These are phyloP conservation scores for Colletotrichum lini DNA, from an alignment of 2,329 filamentous ascomycete genomes.

Conservation along the genomic window DNA sequence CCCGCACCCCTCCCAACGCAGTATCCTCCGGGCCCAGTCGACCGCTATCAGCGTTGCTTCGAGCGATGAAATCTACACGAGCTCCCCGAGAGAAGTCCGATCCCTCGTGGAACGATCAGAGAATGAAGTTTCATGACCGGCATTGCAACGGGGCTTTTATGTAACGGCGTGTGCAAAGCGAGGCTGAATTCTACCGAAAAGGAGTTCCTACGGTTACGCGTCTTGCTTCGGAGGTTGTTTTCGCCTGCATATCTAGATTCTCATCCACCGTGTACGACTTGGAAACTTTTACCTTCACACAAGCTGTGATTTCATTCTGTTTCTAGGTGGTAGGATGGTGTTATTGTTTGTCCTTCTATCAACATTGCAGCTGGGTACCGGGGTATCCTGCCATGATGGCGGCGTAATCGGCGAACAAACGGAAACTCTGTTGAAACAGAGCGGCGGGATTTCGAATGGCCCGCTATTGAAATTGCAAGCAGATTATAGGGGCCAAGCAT, in stretches of 20 bases:
- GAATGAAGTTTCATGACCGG: not conserved
- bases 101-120: not conserved
- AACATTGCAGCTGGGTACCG: not conserved
- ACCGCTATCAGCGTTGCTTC: not conserved
- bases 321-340: too few species aligned
- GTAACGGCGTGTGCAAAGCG: too few species aligned
- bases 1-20: not conserved
- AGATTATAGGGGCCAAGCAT: not conserved
- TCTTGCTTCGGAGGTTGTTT: too few species aligned
- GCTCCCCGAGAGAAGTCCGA: not conserved
- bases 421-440: not conserved
- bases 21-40: not conserved
- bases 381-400: not conserved
- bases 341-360: not conserved
- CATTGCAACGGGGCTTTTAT: too few species aligned
- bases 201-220: too few species aligned
- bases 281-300: too few species aligned
- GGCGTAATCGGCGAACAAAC: not conserved
- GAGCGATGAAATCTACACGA: constrained; percentile 1
- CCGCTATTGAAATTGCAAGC: not conserved
- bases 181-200: too few species aligned
- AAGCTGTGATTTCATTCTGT: too few species aligned
- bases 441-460: not conserved
- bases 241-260: too few species aligned
- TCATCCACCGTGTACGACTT: too few species aligned